A percentile compares a stretch with the other conserved stretches of the same genome.
Evolutionary conservation across 139 green algal genomes (phyloP).

Genomic region (Yamagishiella unicocca): DNA sequence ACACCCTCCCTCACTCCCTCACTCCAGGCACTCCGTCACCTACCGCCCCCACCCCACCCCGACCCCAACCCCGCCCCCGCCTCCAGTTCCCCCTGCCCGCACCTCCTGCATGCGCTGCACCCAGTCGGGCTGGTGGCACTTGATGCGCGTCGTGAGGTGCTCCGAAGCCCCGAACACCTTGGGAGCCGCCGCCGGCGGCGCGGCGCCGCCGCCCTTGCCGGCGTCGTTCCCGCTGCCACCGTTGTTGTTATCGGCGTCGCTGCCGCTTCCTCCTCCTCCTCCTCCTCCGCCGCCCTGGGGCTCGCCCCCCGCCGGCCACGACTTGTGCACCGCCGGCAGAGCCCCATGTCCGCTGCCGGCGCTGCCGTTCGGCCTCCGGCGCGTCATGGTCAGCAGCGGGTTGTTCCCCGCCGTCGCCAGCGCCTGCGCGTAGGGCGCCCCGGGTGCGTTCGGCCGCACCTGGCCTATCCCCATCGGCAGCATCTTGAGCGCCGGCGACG

Average conservation of each 20-base stretch:
- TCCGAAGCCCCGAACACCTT: background rate
- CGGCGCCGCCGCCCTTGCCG: background rate
- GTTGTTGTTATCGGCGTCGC: too few species aligned
- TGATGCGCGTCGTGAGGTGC: background rate
- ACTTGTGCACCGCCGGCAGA: constrained; percentile 11
- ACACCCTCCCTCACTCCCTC: too few species aligned
- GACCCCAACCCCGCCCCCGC: too few species aligned
- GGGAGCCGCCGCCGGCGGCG: background rate
- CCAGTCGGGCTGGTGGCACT: constrained; percentile 34
- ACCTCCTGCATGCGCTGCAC: constrained; percentile 40
- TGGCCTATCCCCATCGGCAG: background rate
- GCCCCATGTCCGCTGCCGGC: background rate
- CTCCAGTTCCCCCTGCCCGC: background rate
- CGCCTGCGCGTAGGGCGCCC: background rate
- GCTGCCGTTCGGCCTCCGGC: background rate
- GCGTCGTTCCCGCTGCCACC: background rate
- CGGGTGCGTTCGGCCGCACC: background rate
- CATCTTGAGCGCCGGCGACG: background rate
- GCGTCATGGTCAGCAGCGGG: background rate
- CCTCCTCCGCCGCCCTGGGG: background rate
- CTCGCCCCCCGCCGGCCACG: background rate
- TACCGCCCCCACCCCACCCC: too few species aligned
- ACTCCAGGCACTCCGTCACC: too few species aligned
- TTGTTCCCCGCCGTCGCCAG: background rate
- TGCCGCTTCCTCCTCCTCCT: too few species aligned